A percentile compares a stretch with the other conserved stretches of the same genome.
phyloP scores from a whole-genome alignment of 2,329 filamentous ascomycete species.

The Stachybotrys chartarum region DNA sequence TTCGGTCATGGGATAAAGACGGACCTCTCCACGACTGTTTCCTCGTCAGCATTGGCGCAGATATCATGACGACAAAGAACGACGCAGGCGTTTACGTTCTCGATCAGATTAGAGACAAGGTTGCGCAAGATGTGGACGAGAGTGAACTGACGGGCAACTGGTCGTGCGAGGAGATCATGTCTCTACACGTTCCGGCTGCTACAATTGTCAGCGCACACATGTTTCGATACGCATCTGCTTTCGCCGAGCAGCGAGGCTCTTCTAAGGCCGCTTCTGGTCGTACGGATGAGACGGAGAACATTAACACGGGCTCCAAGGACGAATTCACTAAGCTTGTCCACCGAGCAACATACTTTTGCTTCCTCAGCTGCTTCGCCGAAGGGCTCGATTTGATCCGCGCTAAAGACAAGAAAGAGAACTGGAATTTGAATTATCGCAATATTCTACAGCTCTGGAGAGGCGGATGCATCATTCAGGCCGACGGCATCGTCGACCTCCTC shows the following conservation, averaged over 20 bases:
- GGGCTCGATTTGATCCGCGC: conserved; percentile 57
- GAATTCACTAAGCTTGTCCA: conserved; percentile 50
- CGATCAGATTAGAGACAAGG: conserved; percentile 58
- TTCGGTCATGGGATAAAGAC: conserved; percentile 51
- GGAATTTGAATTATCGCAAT: conserved; percentile 46
- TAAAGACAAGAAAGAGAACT: conserved; percentile 50
- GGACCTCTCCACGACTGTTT: conserved; percentile 54
- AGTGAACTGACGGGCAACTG: conserved; percentile 62
- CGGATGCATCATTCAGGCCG: conserved; percentile 65
- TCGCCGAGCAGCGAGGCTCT: conserved; percentile 46
- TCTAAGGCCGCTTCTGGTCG: conserved; percentile 23
- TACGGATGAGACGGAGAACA: conserved; percentile 30
- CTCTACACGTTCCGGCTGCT: conserved; percentile 55
- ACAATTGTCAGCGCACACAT: conserved; percentile 58
- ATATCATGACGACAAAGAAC: conserved; percentile 48
- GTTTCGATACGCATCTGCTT: conserved; percentile 56
- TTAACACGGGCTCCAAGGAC: conserved; percentile 25
- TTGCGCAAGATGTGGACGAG: conserved; percentile 61
- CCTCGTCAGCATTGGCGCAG: conserved; percentile 54
- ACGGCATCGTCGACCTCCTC: conserved; percentile 56
- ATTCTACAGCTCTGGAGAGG: conserved; percentile 58
- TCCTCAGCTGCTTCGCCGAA: conserved; percentile 56
- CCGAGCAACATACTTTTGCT: conserved; percentile 54
- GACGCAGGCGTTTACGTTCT: conserved; percentile 42
- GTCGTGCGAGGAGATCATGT: conserved; percentile 55